These are phyloP conservation scores for Macrophomina phaseolina DNA, from an alignment of 2,329 filamentous ascomycete species.

Conservation along the genomic window DNA sequence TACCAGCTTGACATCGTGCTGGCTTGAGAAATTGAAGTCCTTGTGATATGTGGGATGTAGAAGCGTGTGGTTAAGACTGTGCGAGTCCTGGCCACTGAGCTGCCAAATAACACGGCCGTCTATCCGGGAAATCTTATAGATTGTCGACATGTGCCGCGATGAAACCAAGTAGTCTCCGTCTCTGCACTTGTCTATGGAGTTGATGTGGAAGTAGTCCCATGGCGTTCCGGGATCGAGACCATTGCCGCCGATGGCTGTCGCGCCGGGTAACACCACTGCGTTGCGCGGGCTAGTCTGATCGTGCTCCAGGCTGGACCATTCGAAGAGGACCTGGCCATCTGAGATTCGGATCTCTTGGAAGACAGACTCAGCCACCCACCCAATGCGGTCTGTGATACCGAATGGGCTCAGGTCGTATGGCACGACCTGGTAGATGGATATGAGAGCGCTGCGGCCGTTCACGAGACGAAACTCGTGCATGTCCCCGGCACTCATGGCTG, in stretches of 20 bases:
- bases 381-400: constrained; percentile 40
- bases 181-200: constrained; percentile 47
- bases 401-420: constrained; percentile 47
- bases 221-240: constrained; percentile 49
- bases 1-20: constrained; percentile 31
- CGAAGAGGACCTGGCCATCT: constrained; percentile 46
- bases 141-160: constrained; percentile 35
- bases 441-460: constrained; percentile 47
- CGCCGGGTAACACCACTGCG: constrained; percentile 35
- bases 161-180: constrained; percentile 37
- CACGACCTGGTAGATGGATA: constrained; percentile 49
- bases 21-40: constrained; percentile 31
- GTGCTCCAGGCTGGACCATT: constrained; percentile 48
- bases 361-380: constrained; percentile 50
- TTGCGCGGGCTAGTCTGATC: constrained; percentile 37
- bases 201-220: constrained; percentile 50
- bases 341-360: constrained; percentile 53
- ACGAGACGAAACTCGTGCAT: constrained; percentile 55
- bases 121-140: constrained; percentile 36
- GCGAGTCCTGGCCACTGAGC: constrained; percentile 38
- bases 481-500: constrained; percentile 35
- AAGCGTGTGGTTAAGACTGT: neutral
- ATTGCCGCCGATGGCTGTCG: constrained; percentile 38
- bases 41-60: constrained; percentile 58
- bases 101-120: constrained; percentile 39